Percentiles rank a stretch among this genome's conserved stretches.
phyloP scores from a whole-genome alignment of 2,329 filamentous ascomycete genomes.

The Sclerotinia sclerotiorum region DNA sequence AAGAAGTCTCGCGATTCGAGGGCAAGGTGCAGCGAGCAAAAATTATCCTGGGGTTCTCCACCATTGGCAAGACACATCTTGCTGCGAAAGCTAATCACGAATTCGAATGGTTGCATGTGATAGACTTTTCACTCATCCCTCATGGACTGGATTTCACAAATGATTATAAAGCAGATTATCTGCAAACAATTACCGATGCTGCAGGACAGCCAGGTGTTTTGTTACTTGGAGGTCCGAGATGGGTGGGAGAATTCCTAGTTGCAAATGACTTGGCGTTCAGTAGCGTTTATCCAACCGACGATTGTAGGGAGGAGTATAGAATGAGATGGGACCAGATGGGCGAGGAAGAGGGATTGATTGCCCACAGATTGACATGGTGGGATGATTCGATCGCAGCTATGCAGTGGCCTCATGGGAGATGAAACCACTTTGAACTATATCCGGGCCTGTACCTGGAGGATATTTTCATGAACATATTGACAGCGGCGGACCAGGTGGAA shows the following conservation, averaged over 20 bases:
- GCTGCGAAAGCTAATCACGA: conserved; percentile 21
- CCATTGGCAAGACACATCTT: conserved; percentile 17
- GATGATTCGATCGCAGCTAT: conserved; percentile 15
- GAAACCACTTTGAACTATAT: conserved; percentile 16
- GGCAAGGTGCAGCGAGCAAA: conserved; percentile 6
- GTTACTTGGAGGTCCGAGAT: conserved; percentile 15
- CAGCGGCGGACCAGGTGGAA: background rate
- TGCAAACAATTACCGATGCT: conserved; percentile 14
- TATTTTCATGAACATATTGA: conserved; percentile 16
- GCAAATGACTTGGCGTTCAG: conserved; percentile 7
- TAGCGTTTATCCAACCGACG: conserved; percentile 11
- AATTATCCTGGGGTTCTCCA: conserved; percentile 13
- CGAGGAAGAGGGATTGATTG: conserved; percentile 2
- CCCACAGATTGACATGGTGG: conserved; percentile 17
- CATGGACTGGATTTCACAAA: conserved; percentile 10
- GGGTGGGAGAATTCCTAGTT: conserved; percentile 21
- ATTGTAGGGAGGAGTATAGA: conserved; percentile 17
- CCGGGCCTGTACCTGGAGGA: conserved; percentile 10
- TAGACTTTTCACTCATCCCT: conserved; percentile 15
- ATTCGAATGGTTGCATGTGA: conserved; percentile 21
- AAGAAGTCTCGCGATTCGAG: background rate
- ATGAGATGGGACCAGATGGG: conserved; percentile 21
- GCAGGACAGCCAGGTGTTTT: conserved; percentile 12
- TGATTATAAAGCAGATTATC: conserved; percentile 1
- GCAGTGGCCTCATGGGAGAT: conserved; percentile 12